Evolutionary conservation across 2,329 filamentous ascomycete genomes (phyloP), one percentile per base, ranked within the genome.

Genomic region (Claviceps sp.): DNA sequence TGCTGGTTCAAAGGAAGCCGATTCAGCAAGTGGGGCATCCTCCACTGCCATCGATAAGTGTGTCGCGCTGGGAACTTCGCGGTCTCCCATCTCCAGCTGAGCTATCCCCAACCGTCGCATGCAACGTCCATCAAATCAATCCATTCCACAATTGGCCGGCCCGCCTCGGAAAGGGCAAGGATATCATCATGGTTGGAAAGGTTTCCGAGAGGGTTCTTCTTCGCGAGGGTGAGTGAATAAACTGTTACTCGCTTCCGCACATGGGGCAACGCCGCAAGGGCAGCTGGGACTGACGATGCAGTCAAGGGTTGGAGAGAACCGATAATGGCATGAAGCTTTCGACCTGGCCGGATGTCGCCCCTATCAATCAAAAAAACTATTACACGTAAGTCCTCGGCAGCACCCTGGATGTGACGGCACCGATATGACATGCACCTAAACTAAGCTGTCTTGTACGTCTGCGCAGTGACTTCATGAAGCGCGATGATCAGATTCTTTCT

Each of bases 321-420:
- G 93, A 98, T 74, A 98, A 98, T 79, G 90, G 91, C 71, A 91
- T 98, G 85, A 93, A 90, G 65, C 81, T 93, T 64, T 87, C 89
- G 47, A 94, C 79, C 67, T 98, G 93, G 91, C 91, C 93, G 9
- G 85, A 93, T 63, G 83, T 95, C 53, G 78, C 81, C 44, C 88
- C 93, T 62, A 98, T 98, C 70, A 98, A 98, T 66, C 93, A 98
- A 69, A 98, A 98, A 74, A 98, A 98, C 69, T 98, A 98, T 70
- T 96, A 96, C 68, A 95, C 90, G 88, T 93, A 76, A 55, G 82
- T 18, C 11, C 16, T 6, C 30, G 16, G 11, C 44, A 20, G 16
- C 3, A 20, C 24, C n/a, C 16, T 4, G 14, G 8, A 36, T 47
- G 2, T 7, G 11, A 42, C 34, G 9, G 14, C 34, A 20, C 7